Evolutionary conservation across 1,284 basidiomycete species (phyloP).

Genomic region (Cryptococcus deneoformans): DNA sequence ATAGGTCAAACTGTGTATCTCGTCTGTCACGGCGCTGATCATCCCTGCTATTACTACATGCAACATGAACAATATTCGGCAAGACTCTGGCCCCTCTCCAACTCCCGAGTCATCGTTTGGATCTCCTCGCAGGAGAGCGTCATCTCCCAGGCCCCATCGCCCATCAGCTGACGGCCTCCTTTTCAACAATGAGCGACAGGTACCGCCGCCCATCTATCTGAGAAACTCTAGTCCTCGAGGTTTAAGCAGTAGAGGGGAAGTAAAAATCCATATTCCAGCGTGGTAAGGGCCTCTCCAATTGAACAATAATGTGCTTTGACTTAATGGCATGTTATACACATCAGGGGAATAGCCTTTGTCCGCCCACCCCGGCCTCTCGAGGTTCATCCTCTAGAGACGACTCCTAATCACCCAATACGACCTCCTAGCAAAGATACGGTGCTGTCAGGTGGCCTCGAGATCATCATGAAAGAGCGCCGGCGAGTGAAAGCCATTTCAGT

Average conservation of each 20-base stretch:
- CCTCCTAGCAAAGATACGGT: conserved; percentile 45
- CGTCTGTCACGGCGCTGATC: too few relatives aligned
- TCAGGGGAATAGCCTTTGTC: not conserved
- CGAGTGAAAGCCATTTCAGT: conserved; percentile 41
- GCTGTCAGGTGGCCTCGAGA: conserved; percentile 40
- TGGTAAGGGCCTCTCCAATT: not conserved
- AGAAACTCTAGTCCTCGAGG: not conserved
- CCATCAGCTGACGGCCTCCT: too few relatives aligned
- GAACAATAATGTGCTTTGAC: not conserved
- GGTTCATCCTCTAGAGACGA: not conserved
- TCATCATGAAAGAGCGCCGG: conserved; percentile 44
- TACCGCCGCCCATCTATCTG: not conserved
- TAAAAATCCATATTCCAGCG: not conserved
- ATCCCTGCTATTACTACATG: too few relatives aligned
- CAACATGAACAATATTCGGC: too few relatives aligned
- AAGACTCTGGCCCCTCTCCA: too few relatives aligned
- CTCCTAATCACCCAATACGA: not conserved
- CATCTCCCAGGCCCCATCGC: too few relatives aligned
- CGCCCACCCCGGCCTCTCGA: not conserved
- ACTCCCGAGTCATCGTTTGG: too few relatives aligned
- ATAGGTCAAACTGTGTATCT: too few relatives aligned
- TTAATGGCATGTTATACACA: not conserved
- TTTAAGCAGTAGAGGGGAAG: not conserved
- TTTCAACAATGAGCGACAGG: too few relatives aligned
- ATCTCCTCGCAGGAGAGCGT: too few relatives aligned